Evolutionary conservation across 2,329 filamentous ascomycete species (phyloP), one percentile per base, ranked within the genome.

Genomic region (Claviceps quebecensis): DNA sequence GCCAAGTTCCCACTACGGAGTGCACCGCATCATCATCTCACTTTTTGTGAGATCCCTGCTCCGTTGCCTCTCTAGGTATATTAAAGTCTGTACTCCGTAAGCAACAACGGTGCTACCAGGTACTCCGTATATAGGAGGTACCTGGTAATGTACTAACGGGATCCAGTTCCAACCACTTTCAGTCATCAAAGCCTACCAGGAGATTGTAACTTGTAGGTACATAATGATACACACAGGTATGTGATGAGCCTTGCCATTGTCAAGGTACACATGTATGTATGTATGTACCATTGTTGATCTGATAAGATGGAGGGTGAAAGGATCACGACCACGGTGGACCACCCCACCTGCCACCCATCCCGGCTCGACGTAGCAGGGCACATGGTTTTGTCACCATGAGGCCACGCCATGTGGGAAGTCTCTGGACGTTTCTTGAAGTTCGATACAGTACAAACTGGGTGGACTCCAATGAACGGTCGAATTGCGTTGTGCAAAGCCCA

Each of bases 281-380:
- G 22, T 23, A 23, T 23, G 44, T 38, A 23, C 22, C 3, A 39
- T 39, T 19, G 22, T 48, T 48, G 41, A 51, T 53, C 52, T 51
- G 52, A 53, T 53, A 51, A 51, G 49, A 53, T 53, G 29, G 23
- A 37, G 19, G 11, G 45, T 16, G 26, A 4, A 36, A 11, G 29
- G 2, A 41, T 17, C 14, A 48, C 19, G 19, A 19, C 19, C 19
- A 39, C 41, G 37, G 19, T 19, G 19, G 19, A 43, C 8, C 19
- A 34, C 13, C 13, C 19, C 11, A 23, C 14, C 23, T 34, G 23
- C 26, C 8, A 29, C 26, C 3, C n/a, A 39, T 13, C 14, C 19
- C 16, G 36, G 11, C 23, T 17, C 16, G 29, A 45, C 46, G 29
- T 14, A 2, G 45, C 40, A 29, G 16, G 37, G 26, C 45, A 29